A percentile compares a stretch with the other conserved stretches of the same genome.
phyloP scores from a whole-genome alignment of 805 yeast species.

The Lachancea sp. region DNA sequence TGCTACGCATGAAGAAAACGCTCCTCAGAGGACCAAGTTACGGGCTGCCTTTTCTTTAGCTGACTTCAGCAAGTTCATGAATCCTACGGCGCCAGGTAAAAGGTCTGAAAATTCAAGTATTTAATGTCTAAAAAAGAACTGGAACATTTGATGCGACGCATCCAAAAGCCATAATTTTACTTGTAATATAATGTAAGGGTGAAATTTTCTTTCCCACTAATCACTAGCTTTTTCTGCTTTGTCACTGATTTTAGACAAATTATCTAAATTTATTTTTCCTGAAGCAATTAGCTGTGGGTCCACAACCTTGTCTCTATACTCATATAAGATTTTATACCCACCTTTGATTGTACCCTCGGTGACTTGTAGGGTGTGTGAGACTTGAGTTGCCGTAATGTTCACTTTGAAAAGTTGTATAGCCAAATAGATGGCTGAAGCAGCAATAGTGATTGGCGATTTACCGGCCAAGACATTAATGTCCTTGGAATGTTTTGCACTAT shows the following conservation, averaged over 20 bases:
- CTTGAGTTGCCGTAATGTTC: slow-evolving; percentile 66
- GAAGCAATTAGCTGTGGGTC: slow-evolving; percentile 30
- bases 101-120: background rate
- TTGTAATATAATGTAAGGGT: background rate
- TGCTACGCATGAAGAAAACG: background rate
- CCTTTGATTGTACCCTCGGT: slow-evolving; percentile 97
- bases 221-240: slow-evolving; percentile 9
- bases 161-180: background rate
- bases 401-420: slow-evolving; percentile 83
- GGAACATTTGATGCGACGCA: too few species aligned
- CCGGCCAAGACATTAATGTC: slow-evolving; percentile 94
- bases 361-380: slow-evolving; percentile 90
- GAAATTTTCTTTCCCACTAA: background rate
- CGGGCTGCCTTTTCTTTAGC: slow-evolving; percentile 25
- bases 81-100: slow-evolving; percentile 1
- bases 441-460: slow-evolving; percentile 93
- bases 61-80: slow-evolving; percentile 28
- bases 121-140: background rate
- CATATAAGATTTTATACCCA: slow-evolving; percentile 74
- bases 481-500: slow-evolving; percentile 82
- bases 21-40: slow-evolving; percentile 6
- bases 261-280: slow-evolving; percentile 28
- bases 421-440: slow-evolving; percentile 95
- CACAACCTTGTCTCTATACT: slow-evolving; percentile 61
- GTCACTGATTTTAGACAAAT: slow-evolving; percentile 25